Base-by-base conservation (phyloP, 1,139 yeast species). In the Kluyveromyces sp. region DNA sequence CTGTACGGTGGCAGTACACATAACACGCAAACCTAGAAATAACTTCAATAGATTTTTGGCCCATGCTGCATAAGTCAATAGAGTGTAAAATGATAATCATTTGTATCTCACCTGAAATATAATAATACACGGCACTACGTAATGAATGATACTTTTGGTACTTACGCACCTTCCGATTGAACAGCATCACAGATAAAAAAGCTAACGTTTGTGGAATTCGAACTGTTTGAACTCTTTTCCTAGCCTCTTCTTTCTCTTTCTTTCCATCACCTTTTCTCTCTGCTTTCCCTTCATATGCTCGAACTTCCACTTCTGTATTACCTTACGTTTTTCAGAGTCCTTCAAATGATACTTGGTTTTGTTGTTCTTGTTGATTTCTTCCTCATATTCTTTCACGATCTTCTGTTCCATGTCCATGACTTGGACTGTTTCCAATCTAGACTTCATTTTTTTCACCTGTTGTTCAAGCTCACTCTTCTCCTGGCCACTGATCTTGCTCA, bases 201-300 rank as follows among this genome's bases (percentile, higher is more conserved):
- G 4, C 55, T 56, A 36, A 53, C 56, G 20, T 40, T 55, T 58
- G 44, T 65, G 67, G 56, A 78, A 81, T 58, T 82, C 89, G 71
- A 89, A 74, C 60, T 78, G 80, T 64, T 78, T 80, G 67, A 92
- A 83, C 65, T 92, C 97, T 67, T 84, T 85, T 56, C 96, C 95
- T 61, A 89, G 73, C 63, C 86, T 78, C 75, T 83, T 85, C 83
- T 89, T 89, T 61, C 97, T 78, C 75, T 89, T 85, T 62, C 96
- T 77, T 67, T 88, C 96, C 75, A 92, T 77, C 33, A 83, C 88
- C 73, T 83, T 83, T 54, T 84, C 89, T 57, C 95, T 75, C 62
- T 92, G 96, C 48, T 75, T 73, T 37, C 82, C 70, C 69, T 79
- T 85, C 96, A 92, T 84, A 47, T 70, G 67, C 51, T 86, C 94